Evolutionary conservation across 2,329 filamentous ascomycete genomes (phyloP), one percentile per base, ranked within the genome.

Genomic region (Sclerotinia nivalis): DNA sequence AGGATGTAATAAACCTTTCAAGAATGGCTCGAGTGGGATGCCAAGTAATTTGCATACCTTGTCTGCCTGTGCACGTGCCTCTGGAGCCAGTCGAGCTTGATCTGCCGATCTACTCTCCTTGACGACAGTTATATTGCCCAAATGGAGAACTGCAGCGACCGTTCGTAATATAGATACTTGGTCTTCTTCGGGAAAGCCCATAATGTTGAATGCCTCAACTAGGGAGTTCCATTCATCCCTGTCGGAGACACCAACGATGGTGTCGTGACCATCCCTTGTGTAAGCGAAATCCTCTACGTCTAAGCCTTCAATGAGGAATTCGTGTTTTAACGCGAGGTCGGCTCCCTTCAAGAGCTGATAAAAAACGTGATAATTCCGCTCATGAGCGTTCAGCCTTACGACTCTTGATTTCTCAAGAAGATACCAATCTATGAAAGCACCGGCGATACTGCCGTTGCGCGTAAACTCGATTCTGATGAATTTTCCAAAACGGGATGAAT

Each of bases 341-440:
- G 94, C 93, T 34, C 96, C 96, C 74, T 91, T 92, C 5, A 99
- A 84, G 22, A 99, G 85, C 80, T 99, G 96, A 78, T 99, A 99
- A 80, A 99, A 99, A 69, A 99, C 86, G 79, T 99, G 96, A 79
- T 99, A 99, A 77, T 96, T 99, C 68, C 96, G 89, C 82, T 99
- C 96, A 69, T 93, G 91, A 0, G 87, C 79, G 77, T 96, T 97
- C 72, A 97, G 88, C 55, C 90, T 90, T 28, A 99, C 95, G 10
- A 99, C 96, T 75, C 96, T 88, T n/a, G 96, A 99, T 81, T 99
- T 99, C 78, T 99, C 96, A 20, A 99, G 84, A 0, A 99, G 85
- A 80, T 98, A 99, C 96, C 96, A 99, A 79, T 99, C 94, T 74
- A 99, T 98, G 81, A 93, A 97, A 31, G 96, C 96, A 49, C 96